Percentiles rank a stretch among this genome's conserved stretches.
phyloP scores from a whole-genome alignment of 441 rosid genomes.

The Flueggea neowawraea region DNA sequence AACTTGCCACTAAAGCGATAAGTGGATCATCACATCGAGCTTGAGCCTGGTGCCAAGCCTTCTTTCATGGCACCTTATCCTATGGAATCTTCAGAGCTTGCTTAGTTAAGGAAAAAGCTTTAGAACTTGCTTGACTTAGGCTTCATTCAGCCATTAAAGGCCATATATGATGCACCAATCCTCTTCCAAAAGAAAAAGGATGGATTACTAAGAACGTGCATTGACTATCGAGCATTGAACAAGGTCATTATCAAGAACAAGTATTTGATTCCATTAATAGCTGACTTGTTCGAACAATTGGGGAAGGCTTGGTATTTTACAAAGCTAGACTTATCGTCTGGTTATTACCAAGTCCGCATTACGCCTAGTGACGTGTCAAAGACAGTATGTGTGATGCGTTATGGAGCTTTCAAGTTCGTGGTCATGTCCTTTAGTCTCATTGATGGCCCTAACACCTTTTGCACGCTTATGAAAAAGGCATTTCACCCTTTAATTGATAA shows the following conservation, averaged over 20 bases:
- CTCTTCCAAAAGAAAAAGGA: constrained; percentile 5
- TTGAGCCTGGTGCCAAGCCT: not conserved
- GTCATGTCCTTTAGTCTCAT: too few relatives aligned
- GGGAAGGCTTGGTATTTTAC: fast-evolving
- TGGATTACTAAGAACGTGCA: too few relatives aligned
- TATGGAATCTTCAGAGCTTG: not conserved
- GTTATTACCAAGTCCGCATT: too few relatives aligned
- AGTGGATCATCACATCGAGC: not conserved
- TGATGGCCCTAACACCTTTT: too few relatives aligned
- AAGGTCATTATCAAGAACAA: constrained; percentile 1
- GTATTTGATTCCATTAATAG: constrained; percentile 1
- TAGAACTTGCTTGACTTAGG: not conserved
- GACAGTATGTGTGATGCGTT: too few relatives aligned
- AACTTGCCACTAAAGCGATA: not conserved
- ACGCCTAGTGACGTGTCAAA: too few relatives aligned
- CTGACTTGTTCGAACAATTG: constrained; percentile 1
- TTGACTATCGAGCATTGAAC: constrained; percentile 5
- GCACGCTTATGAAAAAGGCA: too few relatives aligned
- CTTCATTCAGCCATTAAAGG: not conserved
- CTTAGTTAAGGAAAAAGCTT: not conserved
- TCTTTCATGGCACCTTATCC: not conserved
- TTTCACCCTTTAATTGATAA: too few relatives aligned
- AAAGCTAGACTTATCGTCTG: too few relatives aligned
- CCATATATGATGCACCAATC: not conserved
- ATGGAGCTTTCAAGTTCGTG: too few relatives aligned